Conservation (phyloP, 805 yeast genomes). For the Myxozyma vanderwaltii region DNA sequence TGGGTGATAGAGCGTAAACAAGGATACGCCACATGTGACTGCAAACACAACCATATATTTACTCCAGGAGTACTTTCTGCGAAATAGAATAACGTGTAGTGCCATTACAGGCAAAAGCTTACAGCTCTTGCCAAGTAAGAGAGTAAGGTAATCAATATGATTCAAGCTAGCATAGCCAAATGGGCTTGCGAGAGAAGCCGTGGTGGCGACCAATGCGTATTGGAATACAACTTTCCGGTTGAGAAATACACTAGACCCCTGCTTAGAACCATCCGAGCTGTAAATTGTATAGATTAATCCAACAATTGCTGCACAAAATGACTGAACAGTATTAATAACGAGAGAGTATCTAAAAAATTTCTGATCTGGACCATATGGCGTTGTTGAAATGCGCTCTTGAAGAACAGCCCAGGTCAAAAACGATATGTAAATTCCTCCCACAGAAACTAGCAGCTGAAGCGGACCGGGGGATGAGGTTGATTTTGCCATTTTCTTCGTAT, state of each 20-base stretch:
- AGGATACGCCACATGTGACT: slow-evolving; percentile 81
- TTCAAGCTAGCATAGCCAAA: slow-evolving; percentile 74
- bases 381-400: slow-evolving; percentile 83
- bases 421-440: slow-evolving; percentile 76
- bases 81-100: slow-evolving; percentile 71
- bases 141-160: slow-evolving; percentile 84
- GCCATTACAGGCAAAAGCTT: slow-evolving; percentile 93
- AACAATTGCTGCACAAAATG: slow-evolving; percentile 66
- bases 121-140: slow-evolving; percentile 86
- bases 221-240: slow-evolving; percentile 41
- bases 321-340: slow-evolving; percentile 74
- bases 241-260: slow-evolving; percentile 36
- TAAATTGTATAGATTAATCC: slow-evolving; percentile 60
- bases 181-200: slow-evolving; percentile 83
- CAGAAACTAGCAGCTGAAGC: slow-evolving; percentile 39
- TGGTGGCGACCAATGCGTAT: slow-evolving; percentile 58
- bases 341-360: slow-evolving; percentile 73
- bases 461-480: slow-evolving; percentile 1
- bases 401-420: slow-evolving; percentile 90
- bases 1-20: slow-evolving; percentile 66
- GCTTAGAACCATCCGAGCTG: neutral
- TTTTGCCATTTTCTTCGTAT: neutral
- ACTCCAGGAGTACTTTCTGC: slow-evolving; percentile 67
- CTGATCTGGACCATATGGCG: slow-evolving; percentile 62
- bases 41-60: slow-evolving; percentile 75